phyloP scores from a whole-genome alignment of 305 asterid genomes.

The Ruellia speciosa region DNA sequence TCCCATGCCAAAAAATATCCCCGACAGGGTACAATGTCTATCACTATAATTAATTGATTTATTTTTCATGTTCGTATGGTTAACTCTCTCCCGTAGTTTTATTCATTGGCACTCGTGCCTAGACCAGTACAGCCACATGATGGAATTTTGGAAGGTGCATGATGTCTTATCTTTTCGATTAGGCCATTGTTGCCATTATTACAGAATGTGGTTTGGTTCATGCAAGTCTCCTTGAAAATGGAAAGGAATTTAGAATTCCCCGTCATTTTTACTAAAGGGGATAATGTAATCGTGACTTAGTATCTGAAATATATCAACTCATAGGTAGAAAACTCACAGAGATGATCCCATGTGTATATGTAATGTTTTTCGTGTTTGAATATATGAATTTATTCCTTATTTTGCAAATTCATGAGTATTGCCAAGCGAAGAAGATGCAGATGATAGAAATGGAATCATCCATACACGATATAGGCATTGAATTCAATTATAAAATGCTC shows the following conservation, averaged over 20 bases:
- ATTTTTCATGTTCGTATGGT: neutral
- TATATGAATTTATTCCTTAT: constrained; percentile 8
- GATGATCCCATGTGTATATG: constrained; percentile 14
- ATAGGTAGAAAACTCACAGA: constrained; percentile 23
- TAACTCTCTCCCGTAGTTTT: constrained; percentile 18
- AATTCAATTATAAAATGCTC: too few species aligned
- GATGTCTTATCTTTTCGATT: constrained; percentile 27
- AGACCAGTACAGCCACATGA: constrained; percentile 28
- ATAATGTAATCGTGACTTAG: constrained; percentile 24
- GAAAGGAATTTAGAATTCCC: constrained; percentile 31
- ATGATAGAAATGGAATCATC: too few species aligned
- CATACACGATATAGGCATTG: too few species aligned
- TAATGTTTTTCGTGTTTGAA: constrained; percentile 1
- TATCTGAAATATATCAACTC: constrained; percentile 26
- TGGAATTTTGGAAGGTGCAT: constrained; percentile 33
- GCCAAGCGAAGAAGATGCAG: too few species aligned
- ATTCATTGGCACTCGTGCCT: constrained; percentile 28
- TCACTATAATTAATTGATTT: constrained; percentile 38
- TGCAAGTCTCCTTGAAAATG: constrained; percentile 35
- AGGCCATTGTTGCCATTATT: constrained; percentile 31
- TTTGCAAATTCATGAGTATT: constrained; percentile 1
- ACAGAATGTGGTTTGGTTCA: constrained; percentile 31
- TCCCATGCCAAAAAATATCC: constrained; percentile 67
- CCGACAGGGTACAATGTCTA: constrained; percentile 67
- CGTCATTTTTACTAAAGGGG: constrained; percentile 37